Percentiles rank a stretch among this genome's conserved stretches.
These are phyloP conservation scores for Articulospora tetracladia DNA, from an alignment of 495 filamentous ascomycete species.

Conservation along the genomic window DNA sequence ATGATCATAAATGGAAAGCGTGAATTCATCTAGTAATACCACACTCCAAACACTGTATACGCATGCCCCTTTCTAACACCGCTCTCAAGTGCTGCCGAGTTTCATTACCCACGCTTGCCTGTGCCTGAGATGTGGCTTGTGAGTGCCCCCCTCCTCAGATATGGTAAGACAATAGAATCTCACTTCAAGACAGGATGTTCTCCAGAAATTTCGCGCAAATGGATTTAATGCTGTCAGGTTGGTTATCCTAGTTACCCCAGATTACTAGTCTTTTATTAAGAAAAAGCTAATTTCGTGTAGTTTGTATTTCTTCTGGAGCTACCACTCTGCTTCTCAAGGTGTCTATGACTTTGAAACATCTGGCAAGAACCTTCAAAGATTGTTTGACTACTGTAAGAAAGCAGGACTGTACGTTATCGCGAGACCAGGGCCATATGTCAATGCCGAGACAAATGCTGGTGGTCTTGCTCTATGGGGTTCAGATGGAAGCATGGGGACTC, in stretches of 20 bases:
- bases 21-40: slow-evolving; percentile 40
- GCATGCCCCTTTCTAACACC: no score
- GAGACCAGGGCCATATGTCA: slow-evolving; percentile 56
- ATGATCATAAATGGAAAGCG: slow-evolving; percentile 47
- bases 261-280: neutral
- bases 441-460: slow-evolving; percentile 47
- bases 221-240: slow-evolving; percentile 49
- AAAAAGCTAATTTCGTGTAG: no score
- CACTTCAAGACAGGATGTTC: no score
- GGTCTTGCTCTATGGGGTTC: slow-evolving; percentile 49
- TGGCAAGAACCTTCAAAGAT: slow-evolving; percentile 47
- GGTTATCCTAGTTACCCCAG: neutral
- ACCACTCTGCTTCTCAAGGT: slow-evolving; percentile 47
- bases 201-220: slow-evolving; percentile 55
- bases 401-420: slow-evolving; percentile 57
- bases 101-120: slow-evolving; percentile 55
- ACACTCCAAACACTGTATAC: neutral
- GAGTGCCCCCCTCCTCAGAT: no score
- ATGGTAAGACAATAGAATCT: no score
- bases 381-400: slow-evolving; percentile 58
- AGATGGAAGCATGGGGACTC: slow-evolving; percentile 44
- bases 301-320: slow-evolving; percentile 56
- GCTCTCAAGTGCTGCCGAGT: slow-evolving; percentile 43
- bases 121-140: slow-evolving; percentile 51
- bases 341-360: slow-evolving; percentile 54